Evolutionary conservation across 2,329 filamentous ascomycete genomes (phyloP).

Genomic region (Tolypocladium amazonense): DNA sequence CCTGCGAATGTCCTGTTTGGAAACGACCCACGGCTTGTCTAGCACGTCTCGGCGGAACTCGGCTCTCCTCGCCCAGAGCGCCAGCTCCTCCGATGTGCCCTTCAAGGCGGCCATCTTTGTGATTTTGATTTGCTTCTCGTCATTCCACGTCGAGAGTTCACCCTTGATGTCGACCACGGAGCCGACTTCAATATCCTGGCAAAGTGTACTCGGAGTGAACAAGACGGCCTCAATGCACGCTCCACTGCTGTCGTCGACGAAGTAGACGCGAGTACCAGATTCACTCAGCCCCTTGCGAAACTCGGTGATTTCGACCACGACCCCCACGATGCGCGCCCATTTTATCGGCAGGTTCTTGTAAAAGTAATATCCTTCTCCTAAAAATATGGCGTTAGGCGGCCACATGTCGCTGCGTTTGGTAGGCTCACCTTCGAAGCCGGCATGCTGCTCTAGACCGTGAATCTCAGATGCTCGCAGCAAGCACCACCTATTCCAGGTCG

Average conservation of each 20-base stretch:
- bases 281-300: conserved; percentile 13
- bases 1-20: conserved; percentile 33
- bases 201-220: conserved; percentile 5
- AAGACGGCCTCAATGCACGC: conserved; percentile 38
- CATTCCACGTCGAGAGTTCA: conserved; percentile 33
- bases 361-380: conserved; percentile 50
- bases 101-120: conserved; percentile 36
- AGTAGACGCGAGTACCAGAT: conserved; percentile 35
- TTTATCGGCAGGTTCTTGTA: conserved; percentile 64
- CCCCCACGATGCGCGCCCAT: conserved; percentile 61
- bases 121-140: conserved; percentile 40
- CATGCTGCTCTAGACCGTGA: conserved; percentile 31
- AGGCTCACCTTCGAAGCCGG: conserved; percentile 41
- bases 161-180: conserved; percentile 48
- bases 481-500: conserved; percentile 50
- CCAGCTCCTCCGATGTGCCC: conserved; percentile 46
- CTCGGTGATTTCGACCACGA: conserved; percentile 54
- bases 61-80: conserved; percentile 45
- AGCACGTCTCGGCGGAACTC: conserved; percentile 41
- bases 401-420: background rate
- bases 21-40: conserved; percentile 43
- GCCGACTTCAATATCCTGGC: conserved; percentile 36
- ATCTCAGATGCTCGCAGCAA: conserved; percentile 43
- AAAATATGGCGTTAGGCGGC: background rate
- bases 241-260: conserved; percentile 56